Conservation (phyloP, 768 basidiomycete species). For the Boletus sp. region DNA sequence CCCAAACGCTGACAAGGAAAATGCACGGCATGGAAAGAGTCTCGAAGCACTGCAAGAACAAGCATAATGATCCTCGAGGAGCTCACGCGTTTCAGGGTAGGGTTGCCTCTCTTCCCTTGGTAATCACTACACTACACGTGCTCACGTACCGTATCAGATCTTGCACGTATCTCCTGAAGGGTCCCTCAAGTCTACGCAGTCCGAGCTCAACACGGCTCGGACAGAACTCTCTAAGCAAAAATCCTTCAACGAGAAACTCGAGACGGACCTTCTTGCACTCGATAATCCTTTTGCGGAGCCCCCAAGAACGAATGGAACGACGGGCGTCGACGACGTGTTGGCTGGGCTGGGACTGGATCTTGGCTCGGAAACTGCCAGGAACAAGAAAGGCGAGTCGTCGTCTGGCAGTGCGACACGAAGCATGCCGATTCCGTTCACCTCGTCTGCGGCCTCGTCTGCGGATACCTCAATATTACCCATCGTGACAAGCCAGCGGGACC, state of each 20-base stretch:
- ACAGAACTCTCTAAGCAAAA: constrained; percentile 76
- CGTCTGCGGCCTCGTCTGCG: constrained; percentile 65
- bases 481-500: constrained; percentile 93
- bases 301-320: constrained; percentile 23
- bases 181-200: too few relatives aligned
- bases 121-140: background rate
- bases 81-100: constrained; percentile 83
- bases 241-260: constrained; percentile 82
- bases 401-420: constrained; percentile 35
- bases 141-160: constrained; percentile 43
- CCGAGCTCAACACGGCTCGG: constrained; percentile 54
- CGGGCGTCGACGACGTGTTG: constrained; percentile 52
- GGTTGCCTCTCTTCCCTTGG: constrained; percentile 5
- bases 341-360: constrained; percentile 69
- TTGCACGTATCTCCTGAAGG: too few relatives aligned
- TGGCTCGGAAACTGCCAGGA: constrained; percentile 9
- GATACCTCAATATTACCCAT: constrained; percentile 98
- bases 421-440: constrained; percentile 70
- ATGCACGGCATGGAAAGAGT: constrained; percentile 70
- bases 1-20: constrained; percentile 85
- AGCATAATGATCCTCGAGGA: constrained; percentile 89
- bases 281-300: constrained; percentile 43
- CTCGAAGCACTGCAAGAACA: constrained; percentile 94
- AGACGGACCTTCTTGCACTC: constrained; percentile 84
- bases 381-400: too few relatives aligned